Evolutionary conservation across 345 rosid genomes (phyloP).

Genomic region (Salix viminalis): DNA sequence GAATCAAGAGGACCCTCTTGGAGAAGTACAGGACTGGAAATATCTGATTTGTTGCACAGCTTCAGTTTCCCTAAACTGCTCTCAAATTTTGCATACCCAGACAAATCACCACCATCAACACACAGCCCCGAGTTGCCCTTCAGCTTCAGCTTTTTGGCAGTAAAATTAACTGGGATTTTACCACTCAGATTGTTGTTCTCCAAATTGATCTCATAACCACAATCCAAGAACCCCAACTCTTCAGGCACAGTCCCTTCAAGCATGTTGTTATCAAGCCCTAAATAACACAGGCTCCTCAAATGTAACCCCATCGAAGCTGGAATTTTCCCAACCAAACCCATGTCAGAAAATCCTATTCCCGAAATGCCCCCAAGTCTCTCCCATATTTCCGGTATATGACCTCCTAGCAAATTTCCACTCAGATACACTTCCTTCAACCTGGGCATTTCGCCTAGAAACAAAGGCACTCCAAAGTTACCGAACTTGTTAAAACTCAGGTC

Average conservation of each 20-base stretch:
- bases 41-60: slow-evolving; percentile 26
- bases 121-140: slow-evolving; percentile 46
- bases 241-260: slow-evolving; percentile 52
- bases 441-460: slow-evolving; percentile 39
- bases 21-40: slow-evolving; percentile 19
- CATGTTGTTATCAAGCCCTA: slow-evolving; percentile 56
- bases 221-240: slow-evolving; percentile 41
- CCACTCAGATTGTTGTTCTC: slow-evolving; percentile 68
- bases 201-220: slow-evolving; percentile 46
- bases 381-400: slow-evolving; percentile 60
- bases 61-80: slow-evolving; percentile 23
- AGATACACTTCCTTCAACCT: slow-evolving; percentile 41
- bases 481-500: slow-evolving; percentile 58
- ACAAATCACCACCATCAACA: slow-evolving; percentile 16
- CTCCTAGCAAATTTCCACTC: slow-evolving; percentile 66
- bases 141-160: slow-evolving; percentile 42
- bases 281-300: slow-evolving; percentile 36
- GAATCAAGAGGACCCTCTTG: slow-evolving; percentile 2
- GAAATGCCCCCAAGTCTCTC: slow-evolving; percentile 39
- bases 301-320: slow-evolving; percentile 51
- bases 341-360: slow-evolving; percentile 53
- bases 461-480: slow-evolving; percentile 50
- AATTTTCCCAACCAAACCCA: slow-evolving; percentile 49
- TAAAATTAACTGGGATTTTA: slow-evolving; percentile 38
- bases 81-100: slow-evolving; percentile 2